phyloP scores from a whole-genome alignment of 1,284 basidiomycete species.

The Fomitopsis schrenkii region DNA sequence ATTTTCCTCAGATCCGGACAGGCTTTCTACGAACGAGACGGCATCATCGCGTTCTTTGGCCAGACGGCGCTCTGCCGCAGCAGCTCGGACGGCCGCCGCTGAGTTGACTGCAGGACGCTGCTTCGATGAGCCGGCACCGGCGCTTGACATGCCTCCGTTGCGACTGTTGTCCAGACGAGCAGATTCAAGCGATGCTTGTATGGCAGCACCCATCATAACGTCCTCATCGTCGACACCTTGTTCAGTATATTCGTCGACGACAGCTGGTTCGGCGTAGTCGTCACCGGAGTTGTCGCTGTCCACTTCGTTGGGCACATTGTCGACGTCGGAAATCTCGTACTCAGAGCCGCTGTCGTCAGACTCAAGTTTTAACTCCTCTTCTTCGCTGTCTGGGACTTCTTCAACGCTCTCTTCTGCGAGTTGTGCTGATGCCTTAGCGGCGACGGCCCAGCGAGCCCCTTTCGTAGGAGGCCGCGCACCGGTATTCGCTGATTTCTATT shows the following conservation, averaged over 20 bases:
- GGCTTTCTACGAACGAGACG: constrained; percentile 12
- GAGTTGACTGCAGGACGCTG: constrained; percentile 27
- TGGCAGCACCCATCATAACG: constrained; percentile 53
- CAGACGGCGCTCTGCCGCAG: constrained; percentile 50
- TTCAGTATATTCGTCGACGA: constrained; percentile 13
- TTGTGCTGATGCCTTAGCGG: neutral
- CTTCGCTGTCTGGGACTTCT: constrained; percentile 30
- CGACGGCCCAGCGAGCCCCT: constrained; percentile 14
- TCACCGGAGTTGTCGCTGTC: constrained; percentile 15
- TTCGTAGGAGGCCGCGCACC: constrained; percentile 19
- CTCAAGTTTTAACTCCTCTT: constrained; percentile 39
- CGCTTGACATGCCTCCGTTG: constrained; percentile 26
- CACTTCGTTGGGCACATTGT: constrained; percentile 21
- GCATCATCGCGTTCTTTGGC: constrained; percentile 29
- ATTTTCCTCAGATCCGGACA: neutral
- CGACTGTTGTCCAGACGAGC: constrained; percentile 31
- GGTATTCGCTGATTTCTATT: neutral
- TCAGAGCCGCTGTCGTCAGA: constrained; percentile 58
- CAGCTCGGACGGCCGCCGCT: constrained; percentile 43
- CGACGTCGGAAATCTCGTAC: constrained; percentile 41
- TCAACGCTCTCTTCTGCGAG: constrained; percentile 24
- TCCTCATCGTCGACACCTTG: constrained; percentile 46
- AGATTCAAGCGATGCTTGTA: constrained; percentile 48
- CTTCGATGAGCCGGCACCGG: constrained; percentile 37
- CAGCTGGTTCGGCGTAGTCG: constrained; percentile 10